phyloP scores from a whole-genome alignment of 1,284 basidiomycete genomes.

The Stereum hirsutum region DNA sequence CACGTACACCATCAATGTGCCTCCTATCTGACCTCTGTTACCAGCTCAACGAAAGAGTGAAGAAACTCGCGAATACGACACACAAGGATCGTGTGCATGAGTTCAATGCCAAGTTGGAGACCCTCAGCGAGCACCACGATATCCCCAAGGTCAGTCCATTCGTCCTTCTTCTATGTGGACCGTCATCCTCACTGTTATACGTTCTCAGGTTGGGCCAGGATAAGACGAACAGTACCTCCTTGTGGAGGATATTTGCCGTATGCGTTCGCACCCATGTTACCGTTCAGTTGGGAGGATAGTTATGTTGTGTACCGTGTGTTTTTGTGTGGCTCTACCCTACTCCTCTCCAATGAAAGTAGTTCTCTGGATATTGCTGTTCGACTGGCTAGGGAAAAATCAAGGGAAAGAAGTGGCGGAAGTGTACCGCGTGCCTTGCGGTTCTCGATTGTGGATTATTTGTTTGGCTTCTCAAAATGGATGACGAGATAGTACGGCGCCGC shows the following conservation, averaged over 20 bases:
- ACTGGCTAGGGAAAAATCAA: too few species aligned
- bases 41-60: constrained; percentile 75
- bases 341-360: too few species aligned
- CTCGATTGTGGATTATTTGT: constrained; percentile 27
- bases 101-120: constrained; percentile 85
- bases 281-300: too few species aligned
- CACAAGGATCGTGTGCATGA: constrained; percentile 95
- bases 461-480: constrained; percentile 17
- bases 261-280: constrained; percentile 1
- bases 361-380: too few species aligned
- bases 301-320: too few species aligned
- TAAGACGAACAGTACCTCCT: constrained; percentile 30
- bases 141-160: constrained; percentile 69
- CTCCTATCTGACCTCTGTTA: background rate
- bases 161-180: constrained; percentile 14
- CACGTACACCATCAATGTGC: constrained; percentile 7
- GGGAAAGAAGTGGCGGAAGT: too few species aligned
- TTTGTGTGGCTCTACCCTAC: too few species aligned
- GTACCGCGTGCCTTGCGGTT: constrained; percentile 4
- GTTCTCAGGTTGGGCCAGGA: constrained; percentile 75
- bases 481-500: constrained; percentile 10
- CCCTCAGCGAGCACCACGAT: constrained; percentile 87
- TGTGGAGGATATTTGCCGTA: too few species aligned
- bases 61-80: constrained; percentile 75
- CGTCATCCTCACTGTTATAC: constrained; percentile 8